phyloP scores from a whole-genome alignment of 192 early-diverging fungal species.

The Kickxella alabastrina region DNA sequence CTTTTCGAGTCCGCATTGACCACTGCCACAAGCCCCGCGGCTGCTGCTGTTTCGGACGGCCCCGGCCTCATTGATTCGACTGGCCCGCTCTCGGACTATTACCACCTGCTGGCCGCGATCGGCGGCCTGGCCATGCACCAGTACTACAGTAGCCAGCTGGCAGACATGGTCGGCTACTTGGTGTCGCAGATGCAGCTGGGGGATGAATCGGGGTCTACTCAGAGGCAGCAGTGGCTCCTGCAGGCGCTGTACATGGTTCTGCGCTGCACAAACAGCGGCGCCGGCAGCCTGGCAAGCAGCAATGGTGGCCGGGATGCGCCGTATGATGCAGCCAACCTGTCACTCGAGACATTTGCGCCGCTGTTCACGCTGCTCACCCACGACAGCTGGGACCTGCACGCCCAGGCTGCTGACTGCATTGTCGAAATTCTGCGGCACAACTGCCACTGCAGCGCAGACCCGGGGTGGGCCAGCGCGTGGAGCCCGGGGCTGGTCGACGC shows the following conservation, averaged over 20 bases:
- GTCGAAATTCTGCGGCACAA: constrained; percentile 24
- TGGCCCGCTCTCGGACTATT: constrained; percentile 18
- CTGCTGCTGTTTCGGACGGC: background rate
- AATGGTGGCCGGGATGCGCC: background rate
- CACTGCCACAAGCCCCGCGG: background rate
- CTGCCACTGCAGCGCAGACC: background rate
- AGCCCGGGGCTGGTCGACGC: constrained; percentile 10
- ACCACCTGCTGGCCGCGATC: constrained; percentile 44
- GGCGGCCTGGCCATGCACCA: constrained; percentile 48
- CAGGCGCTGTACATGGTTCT: constrained; percentile 27
- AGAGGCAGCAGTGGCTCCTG: constrained; percentile 19
- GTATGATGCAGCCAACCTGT: background rate
- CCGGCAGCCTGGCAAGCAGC: constrained; percentile 4
- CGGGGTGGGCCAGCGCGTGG: constrained; percentile 6
- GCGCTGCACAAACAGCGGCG: background rate
- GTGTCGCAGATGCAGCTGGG: constrained; percentile 27
- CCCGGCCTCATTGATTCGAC: background rate
- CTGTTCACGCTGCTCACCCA: constrained; percentile 37
- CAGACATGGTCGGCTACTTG: constrained; percentile 39
- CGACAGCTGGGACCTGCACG: constrained; percentile 8
- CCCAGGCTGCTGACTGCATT: constrained; percentile 41
- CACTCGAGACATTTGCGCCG: constrained; percentile 24
- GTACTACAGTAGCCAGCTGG: constrained; percentile 46
- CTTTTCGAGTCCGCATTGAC: constrained; percentile 19
- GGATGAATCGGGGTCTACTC: background rate